phyloP scores from a whole-genome alignment of 192 early-diverging fungal genomes.

The Backusella australiensis region DNA sequence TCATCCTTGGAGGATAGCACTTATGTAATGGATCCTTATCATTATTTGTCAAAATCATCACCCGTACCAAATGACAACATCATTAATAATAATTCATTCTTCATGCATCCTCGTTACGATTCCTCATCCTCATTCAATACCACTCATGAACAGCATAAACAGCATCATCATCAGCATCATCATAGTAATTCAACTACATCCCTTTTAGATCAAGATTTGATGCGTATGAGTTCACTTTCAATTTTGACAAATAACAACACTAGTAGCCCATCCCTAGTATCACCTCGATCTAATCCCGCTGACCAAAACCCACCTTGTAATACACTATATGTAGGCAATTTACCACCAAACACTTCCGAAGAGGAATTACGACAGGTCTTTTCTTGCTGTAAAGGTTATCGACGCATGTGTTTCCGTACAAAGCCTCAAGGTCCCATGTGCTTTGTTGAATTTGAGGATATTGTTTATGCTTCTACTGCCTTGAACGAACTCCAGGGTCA shows the following conservation, averaged over 20 bases:
- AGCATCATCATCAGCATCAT: slow-evolving; percentile 6
- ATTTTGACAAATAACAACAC: slow-evolving; percentile 37
- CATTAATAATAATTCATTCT: slow-evolving; percentile 3
- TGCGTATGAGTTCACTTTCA: slow-evolving; percentile 31
- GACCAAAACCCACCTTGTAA: slow-evolving; percentile 99
- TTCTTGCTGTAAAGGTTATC: slow-evolving; percentile 77
- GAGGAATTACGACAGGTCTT: slow-evolving; percentile 87
- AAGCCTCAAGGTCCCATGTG: slow-evolving; percentile 97
- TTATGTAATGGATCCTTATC: slow-evolving; percentile 11
- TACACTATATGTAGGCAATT: slow-evolving; percentile 96
- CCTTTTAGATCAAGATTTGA: not conserved
- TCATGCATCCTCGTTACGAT: slow-evolving; percentile 25
- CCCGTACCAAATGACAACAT: slow-evolving; percentile 19
- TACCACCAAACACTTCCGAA: slow-evolving; percentile 85
- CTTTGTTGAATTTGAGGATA: slow-evolving; percentile 99
- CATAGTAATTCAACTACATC: slow-evolving; percentile 1
- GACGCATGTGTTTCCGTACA: slow-evolving; percentile 83
- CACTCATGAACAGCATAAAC: slow-evolving; percentile 16
- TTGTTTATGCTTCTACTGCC: slow-evolving; percentile 87
- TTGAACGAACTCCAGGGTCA: slow-evolving; percentile 86
- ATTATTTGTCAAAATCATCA: slow-evolving; percentile 33
- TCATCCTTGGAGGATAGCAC: not conserved
- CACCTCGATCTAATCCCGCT: slow-evolving; percentile 52
- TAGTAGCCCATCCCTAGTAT: not conserved
- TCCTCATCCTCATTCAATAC: slow-evolving; percentile 40